Evolutionary conservation across 495 filamentous ascomycete species (phyloP).

Genomic region (Saxophila tyrrhenica): DNA sequence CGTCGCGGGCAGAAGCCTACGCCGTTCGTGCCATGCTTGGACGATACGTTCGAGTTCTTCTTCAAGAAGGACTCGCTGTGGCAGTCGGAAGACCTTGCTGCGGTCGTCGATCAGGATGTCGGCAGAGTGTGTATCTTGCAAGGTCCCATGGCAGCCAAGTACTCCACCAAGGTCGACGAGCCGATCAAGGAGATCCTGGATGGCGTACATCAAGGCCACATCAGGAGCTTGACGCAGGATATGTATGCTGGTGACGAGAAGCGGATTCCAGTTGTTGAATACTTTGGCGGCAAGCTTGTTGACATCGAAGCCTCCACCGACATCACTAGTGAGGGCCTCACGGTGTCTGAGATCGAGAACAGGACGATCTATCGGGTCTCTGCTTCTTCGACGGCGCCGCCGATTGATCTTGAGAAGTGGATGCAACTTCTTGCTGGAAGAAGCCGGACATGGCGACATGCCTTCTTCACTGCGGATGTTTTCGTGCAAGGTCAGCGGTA

Average conservation of each 20-base stretch:
- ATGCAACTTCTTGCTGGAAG: slow-evolving; percentile 77
- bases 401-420: slow-evolving; percentile 77
- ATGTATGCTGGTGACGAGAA: slow-evolving; percentile 63
- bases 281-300: slow-evolving; percentile 74
- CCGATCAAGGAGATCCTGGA: slow-evolving; percentile 89
- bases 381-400: slow-evolving; percentile 49
- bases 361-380: slow-evolving; percentile 75
- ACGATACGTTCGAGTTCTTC: slow-evolving; percentile 94
- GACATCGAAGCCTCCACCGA: slow-evolving; percentile 35
- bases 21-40: slow-evolving; percentile 83
- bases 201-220: slow-evolving; percentile 77
- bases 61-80: slow-evolving; percentile 99
- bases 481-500: slow-evolving; percentile 93
- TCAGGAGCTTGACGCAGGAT: slow-evolving; percentile 63
- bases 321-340: slow-evolving; percentile 69
- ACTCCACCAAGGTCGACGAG: slow-evolving; percentile 79
- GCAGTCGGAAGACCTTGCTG: slow-evolving; percentile 95
- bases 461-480: slow-evolving; percentile 93
- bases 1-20: slow-evolving; percentile 90
- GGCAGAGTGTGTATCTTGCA: slow-evolving; percentile 91
- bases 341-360: slow-evolving; percentile 56
- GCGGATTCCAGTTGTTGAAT: slow-evolving; percentile 75
- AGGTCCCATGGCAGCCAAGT: slow-evolving; percentile 85
- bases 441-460: slow-evolving; percentile 79
- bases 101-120: slow-evolving; percentile 91